Conservation (phyloP, 495 filamentous ascomycete species). For the Aspergillus baeticus region DNA sequence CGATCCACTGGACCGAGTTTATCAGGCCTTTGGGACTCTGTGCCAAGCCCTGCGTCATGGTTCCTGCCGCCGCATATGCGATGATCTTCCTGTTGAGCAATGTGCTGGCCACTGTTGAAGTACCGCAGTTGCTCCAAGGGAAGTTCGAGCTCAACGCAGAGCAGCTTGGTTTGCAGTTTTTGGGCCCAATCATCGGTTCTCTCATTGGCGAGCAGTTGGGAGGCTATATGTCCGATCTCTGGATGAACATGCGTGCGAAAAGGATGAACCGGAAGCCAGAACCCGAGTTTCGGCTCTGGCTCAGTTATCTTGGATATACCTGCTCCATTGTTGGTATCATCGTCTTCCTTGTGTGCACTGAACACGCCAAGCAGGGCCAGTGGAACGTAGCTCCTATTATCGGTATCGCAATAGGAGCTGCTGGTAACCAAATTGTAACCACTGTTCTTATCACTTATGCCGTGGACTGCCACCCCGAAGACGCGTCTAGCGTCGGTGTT, state of each 20-base stretch:
- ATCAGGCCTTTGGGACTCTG: slow-evolving; percentile 43
- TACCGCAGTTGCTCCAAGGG: slow-evolving; percentile 49
- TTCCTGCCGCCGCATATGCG: slow-evolving; percentile 48
- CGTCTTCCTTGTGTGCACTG: slow-evolving; percentile 48
- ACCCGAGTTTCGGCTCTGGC: slow-evolving; percentile 53
- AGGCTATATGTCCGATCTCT: slow-evolving; percentile 49
- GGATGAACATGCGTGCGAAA: slow-evolving; percentile 41
- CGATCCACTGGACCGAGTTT: slow-evolving; percentile 46
- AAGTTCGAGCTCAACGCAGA: slow-evolving; percentile 54
- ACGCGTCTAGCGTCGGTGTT: slow-evolving; percentile 53
- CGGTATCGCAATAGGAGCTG: slow-evolving; percentile 48
- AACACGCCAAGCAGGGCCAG: slow-evolving; percentile 34
- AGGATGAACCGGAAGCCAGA: slow-evolving; percentile 24
- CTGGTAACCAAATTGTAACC: slow-evolving; percentile 58
- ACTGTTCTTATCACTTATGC: slow-evolving; percentile 57
- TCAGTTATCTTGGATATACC: slow-evolving; percentile 49
- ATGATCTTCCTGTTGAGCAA: slow-evolving; percentile 53
- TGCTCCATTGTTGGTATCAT: slow-evolving; percentile 49
- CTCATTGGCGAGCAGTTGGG: slow-evolving; percentile 56
- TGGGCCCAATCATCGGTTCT: slow-evolving; percentile 54
- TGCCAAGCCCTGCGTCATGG: slow-evolving; percentile 41
- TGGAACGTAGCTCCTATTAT: slow-evolving; percentile 54
- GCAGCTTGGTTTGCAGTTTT: slow-evolving; percentile 53
- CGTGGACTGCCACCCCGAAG: slow-evolving; percentile 51
- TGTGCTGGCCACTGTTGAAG: slow-evolving; percentile 51